These are phyloP conservation scores for Naegleria fowleri DNA, from an alignment of 208 protist species.

Conservation along the genomic window DNA sequence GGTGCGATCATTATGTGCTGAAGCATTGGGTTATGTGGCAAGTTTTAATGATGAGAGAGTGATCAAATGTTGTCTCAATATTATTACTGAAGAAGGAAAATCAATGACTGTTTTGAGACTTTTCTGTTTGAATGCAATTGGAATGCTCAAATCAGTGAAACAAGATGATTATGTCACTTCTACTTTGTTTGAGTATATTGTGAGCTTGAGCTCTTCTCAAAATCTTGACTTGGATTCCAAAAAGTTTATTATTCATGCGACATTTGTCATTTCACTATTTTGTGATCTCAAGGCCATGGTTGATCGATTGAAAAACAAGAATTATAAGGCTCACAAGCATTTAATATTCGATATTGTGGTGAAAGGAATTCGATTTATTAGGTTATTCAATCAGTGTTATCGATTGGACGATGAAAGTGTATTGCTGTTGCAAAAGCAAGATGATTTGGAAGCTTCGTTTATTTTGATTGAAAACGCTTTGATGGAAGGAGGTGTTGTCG, in stretches of 20 bases:
- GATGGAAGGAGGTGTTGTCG: neutral
- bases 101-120: neutral
- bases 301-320: neutral
- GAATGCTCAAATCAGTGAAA: neutral
- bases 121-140: neutral
- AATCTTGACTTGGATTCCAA: neutral
- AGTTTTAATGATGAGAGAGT: neutral
- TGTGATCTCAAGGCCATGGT: neutral
- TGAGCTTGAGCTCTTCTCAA: neutral
- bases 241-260: neutral
- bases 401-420: neutral
- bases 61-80: neutral
- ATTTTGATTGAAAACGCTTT: neutral
- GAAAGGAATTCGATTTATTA: neutral
- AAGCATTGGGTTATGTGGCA: neutral
- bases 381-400: neutral
- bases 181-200: neutral
- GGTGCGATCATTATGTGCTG: neutral
- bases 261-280: neutral
- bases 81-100: neutral
- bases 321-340: neutral
- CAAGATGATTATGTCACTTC: neutral
- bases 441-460: neutral
- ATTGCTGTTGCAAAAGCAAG: neutral
- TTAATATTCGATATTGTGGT: neutral